Conservation (phyloP, 2,329 filamentous ascomycete genomes). For the Graphium sp. region DNA sequence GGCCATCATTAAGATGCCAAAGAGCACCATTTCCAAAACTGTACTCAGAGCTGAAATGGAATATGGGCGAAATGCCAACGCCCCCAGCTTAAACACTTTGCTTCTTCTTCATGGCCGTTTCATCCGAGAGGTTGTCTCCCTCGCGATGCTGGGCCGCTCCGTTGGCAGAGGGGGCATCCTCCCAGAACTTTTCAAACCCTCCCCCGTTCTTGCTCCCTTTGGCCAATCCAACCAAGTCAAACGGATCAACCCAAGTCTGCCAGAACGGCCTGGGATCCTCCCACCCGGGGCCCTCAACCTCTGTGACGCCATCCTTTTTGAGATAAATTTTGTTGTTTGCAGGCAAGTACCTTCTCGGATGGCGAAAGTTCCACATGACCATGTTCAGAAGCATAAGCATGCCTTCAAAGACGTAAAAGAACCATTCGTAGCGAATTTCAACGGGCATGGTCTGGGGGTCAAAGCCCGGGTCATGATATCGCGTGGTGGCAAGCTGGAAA, state of each 20-base stretch:
- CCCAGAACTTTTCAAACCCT: background rate
- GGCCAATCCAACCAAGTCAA: conserved; percentile 13
- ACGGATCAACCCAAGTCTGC: conserved; percentile 22
- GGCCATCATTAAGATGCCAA: too few species aligned
- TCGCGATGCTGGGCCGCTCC: too few species aligned
- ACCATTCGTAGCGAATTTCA: conserved; percentile 38
- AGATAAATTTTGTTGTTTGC: conserved; percentile 30
- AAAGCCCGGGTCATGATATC: conserved; percentile 17
- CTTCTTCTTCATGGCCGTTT: background rate
- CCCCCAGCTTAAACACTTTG: background rate
- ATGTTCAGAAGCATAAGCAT: conserved; percentile 32
- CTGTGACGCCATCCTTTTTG: conserved; percentile 26
- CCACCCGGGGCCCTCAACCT: conserved; percentile 29
- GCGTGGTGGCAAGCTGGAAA: conserved; percentile 28
- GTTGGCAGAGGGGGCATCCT: conserved; percentile 1
- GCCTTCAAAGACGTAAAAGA: conserved; percentile 41
- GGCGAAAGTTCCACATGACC: conserved; percentile 28
- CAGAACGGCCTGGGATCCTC: conserved; percentile 26
- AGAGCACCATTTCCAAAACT: too few species aligned
- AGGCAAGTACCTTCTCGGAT: conserved; percentile 34
- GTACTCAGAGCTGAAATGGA: background rate
- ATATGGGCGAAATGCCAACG: too few species aligned
- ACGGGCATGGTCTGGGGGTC: conserved; percentile 20
- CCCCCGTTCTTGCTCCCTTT: background rate
- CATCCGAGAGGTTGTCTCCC: too few species aligned